Evolutionary conservation across 108 stramenopile species (phyloP).

Genomic region (Cyclostephanos tholiformis): DNA sequence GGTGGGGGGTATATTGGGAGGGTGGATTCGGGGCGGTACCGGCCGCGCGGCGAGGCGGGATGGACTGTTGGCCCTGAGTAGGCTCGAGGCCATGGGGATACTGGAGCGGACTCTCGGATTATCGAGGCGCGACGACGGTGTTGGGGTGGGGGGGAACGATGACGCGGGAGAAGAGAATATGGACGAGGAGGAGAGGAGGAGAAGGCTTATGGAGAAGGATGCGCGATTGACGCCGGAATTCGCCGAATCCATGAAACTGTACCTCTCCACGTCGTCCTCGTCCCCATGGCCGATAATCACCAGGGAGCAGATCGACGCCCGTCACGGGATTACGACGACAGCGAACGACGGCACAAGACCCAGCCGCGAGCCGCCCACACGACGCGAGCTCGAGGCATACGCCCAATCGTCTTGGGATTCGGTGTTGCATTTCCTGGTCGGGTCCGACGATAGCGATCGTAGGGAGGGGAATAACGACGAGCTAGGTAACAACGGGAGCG

Average conservation of each 20-base stretch:
- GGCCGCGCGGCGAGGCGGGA: constrained; percentile 29
- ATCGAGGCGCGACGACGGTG: constrained; percentile 18
- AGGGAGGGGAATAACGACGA: constrained; percentile 5
- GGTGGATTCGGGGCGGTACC: constrained; percentile 45
- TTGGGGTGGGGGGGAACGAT: not conserved
- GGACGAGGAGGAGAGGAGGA: constrained; percentile 14
- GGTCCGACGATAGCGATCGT: constrained; percentile 55
- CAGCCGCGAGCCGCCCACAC: constrained; percentile 56
- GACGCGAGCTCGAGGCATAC: constrained; percentile 72
- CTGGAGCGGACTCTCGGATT: constrained; percentile 30
- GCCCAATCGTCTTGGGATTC: constrained; percentile 85
- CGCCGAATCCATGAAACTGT: constrained; percentile 31
- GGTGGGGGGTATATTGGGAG: constrained; percentile 22
- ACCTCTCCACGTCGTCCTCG: constrained; percentile 39
- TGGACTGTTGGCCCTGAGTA: constrained; percentile 28
- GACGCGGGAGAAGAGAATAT: not conserved
- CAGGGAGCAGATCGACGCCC: constrained; percentile 30
- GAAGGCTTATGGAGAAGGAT: constrained; percentile 39
- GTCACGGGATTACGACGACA: constrained; percentile 7
- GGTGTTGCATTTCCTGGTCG: constrained; percentile 83
- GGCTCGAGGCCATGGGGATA: constrained; percentile 46
- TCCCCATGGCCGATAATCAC: constrained; percentile 48
- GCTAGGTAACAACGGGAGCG: not conserved
- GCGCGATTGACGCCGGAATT: constrained; percentile 40
- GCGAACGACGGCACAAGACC: constrained; percentile 28